Conservation (phyloP, 495 filamentous ascomycete species). For the Bombardia bombarda region DNA sequence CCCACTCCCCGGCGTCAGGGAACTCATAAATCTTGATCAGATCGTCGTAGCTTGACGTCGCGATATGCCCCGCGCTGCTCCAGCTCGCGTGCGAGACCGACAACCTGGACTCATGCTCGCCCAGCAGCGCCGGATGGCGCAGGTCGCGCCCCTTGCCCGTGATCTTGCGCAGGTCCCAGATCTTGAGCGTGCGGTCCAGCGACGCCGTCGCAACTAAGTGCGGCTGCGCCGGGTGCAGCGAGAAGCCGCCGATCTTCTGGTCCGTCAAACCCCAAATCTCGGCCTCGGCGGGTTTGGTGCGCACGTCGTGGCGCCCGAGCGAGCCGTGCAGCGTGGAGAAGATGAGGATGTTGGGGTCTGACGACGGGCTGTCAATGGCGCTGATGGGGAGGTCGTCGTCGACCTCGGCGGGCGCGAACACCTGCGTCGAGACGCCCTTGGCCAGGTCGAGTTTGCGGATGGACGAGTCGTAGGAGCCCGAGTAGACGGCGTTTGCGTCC, state of each 20-base stretch:
- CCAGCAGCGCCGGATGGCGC: conserved; percentile 56
- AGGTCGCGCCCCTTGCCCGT: conserved; percentile 42
- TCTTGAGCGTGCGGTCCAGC: conserved; percentile 77
- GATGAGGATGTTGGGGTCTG: conserved; percentile 66
- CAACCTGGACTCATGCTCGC: conserved; percentile 70
- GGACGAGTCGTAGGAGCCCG: conserved; percentile 89
- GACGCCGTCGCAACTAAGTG: conserved; percentile 87
- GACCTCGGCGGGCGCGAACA: conserved; percentile 64
- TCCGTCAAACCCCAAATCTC: conserved; percentile 73
- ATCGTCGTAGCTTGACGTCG: conserved; percentile 90
- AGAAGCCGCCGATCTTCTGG: conserved; percentile 95
- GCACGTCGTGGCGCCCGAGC: conserved; percentile 72
- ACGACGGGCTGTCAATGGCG: conserved; percentile 64
- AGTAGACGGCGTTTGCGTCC: conserved; percentile 66
- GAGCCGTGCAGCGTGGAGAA: conserved; percentile 80
- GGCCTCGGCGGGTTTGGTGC: conserved; percentile 44
- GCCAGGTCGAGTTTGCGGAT: conserved; percentile 81
- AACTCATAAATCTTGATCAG: conserved; percentile 88
- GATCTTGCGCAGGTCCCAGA: conserved; percentile 91
- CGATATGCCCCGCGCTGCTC: conserved; percentile 72
- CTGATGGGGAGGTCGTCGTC: conserved; percentile 71
- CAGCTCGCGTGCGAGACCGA: conserved; percentile 89
- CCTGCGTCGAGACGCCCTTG: conserved; percentile 66
- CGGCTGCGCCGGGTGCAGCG: conserved; percentile 63
- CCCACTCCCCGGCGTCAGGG: conserved; percentile 56